Conservation (phyloP, 257 asterid species). For the Fraxinus excelsior region DNA sequence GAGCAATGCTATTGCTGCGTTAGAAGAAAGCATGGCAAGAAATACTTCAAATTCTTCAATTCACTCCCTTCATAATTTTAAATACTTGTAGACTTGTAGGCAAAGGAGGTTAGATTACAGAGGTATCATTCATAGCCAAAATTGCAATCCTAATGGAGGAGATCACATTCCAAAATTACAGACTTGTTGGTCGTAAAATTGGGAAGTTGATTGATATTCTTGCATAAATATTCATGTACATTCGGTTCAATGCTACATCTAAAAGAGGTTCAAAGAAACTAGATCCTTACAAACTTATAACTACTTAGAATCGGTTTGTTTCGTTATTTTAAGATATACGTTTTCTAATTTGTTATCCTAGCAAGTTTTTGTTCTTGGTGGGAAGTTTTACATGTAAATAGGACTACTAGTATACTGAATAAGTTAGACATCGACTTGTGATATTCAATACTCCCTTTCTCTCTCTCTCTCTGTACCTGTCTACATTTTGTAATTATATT, state of each 20-base stretch:
- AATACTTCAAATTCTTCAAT: conserved; percentile 7
- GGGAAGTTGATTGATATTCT: background rate
- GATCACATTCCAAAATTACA: background rate
- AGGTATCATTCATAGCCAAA: background rate
- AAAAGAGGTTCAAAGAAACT: too few relatives aligned
- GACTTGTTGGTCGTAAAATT: too few relatives aligned
- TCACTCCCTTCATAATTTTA: background rate
- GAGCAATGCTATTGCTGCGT: background rate
- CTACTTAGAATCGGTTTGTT: background rate
- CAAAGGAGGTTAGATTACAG: background rate
- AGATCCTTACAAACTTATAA: background rate
- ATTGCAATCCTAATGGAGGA: background rate
- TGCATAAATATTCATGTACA: background rate
- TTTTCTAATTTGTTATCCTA: background rate
- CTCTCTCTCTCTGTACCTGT: too few relatives aligned
- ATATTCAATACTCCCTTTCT: background rate
- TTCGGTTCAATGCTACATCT: background rate
- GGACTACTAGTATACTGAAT: background rate
- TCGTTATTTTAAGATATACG: background rate
- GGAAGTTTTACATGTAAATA: background rate
- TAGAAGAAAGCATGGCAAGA: conserved; percentile 3
- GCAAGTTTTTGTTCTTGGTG: background rate
- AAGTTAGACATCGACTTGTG: background rate
- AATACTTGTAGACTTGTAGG: background rate
- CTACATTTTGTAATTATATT: background rate